A percentile compares a stretch with the other conserved stretches of the same genome.
Conservation (phyloP, 306 rosid genomes). For the Cicer cuneatum region DNA sequence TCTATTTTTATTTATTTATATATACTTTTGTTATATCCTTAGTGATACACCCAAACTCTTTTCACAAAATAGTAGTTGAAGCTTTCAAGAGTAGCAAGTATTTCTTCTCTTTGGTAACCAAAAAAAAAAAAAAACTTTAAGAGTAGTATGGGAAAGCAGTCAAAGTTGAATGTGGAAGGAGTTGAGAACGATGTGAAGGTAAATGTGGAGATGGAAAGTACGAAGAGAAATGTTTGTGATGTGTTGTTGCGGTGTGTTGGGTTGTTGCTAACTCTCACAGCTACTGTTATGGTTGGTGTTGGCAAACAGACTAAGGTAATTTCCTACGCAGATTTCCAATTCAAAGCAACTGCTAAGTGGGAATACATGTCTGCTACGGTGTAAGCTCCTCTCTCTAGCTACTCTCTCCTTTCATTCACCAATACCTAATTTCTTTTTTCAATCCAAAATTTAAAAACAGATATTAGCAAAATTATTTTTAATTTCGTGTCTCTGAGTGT, state of each 20-base stretch:
- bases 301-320: conserved; percentile 54
- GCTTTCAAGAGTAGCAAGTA: background rate
- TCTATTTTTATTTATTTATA: too few relatives aligned
- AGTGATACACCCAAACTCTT: background rate
- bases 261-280: conserved; percentile 52
- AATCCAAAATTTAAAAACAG: too few relatives aligned
- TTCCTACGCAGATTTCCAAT: conserved; percentile 53
- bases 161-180: conserved; percentile 39
- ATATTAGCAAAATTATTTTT: too few relatives aligned
- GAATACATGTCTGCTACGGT: conserved; percentile 68
- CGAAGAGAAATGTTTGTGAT: conserved; percentile 37
- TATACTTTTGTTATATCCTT: background rate
- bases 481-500: too few relatives aligned
- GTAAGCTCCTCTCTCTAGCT: conserved; percentile 41
- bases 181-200: conserved; percentile 51
- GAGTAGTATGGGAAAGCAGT: conserved; percentile 28
- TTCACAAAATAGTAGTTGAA: background rate
- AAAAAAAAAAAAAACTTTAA: too few relatives aligned
- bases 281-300: conserved; percentile 55
- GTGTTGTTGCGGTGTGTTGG: conserved; percentile 48
- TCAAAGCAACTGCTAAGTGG: conserved; percentile 69
- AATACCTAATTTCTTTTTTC: too few relatives aligned
- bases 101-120: too few relatives aligned
- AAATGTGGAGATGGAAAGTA: conserved; percentile 29
- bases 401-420: too few relatives aligned